These are phyloP conservation scores for Trichoderma sp. DNA, from an alignment of 2,329 filamentous ascomycete genomes.

Conservation along the genomic window DNA sequence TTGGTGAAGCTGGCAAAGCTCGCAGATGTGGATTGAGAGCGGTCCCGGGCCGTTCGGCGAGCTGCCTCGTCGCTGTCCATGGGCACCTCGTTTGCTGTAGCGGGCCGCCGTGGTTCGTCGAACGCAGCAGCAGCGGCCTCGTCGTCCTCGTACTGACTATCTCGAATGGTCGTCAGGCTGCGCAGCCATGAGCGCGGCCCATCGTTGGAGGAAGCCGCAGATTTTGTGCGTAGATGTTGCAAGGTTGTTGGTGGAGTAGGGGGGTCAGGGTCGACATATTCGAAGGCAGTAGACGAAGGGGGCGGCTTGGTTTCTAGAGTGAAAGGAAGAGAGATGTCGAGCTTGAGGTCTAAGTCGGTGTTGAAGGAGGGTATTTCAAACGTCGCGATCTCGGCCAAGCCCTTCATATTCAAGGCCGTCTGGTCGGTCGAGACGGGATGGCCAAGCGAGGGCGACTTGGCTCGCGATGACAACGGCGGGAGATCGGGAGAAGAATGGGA, in stretches of 20 bases:
- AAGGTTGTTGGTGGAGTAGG: not conserved
- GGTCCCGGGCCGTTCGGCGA: slow-evolving; percentile 33
- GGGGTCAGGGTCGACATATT: slow-evolving; percentile 19
- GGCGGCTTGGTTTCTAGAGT: not conserved
- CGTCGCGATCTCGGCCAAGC: slow-evolving; percentile 31
- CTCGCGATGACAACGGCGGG: slow-evolving; percentile 30
- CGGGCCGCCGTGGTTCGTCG: slow-evolving; percentile 25
- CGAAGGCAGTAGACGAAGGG: not conserved
- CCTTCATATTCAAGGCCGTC: slow-evolving; percentile 5
- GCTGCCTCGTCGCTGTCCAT: slow-evolving; percentile 23
- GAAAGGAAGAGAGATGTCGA: slow-evolving; percentile 43
- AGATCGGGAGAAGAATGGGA: slow-evolving; percentile 37
- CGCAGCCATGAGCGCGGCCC: slow-evolving; percentile 53
- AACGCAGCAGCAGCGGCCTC: not conserved
- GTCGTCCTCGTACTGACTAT: slow-evolving; percentile 23
- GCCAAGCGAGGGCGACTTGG: slow-evolving; percentile 24
- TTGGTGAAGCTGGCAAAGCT: slow-evolving; percentile 51
- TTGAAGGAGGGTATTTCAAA: slow-evolving; percentile 55
- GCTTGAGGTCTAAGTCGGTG: slow-evolving; percentile 46
- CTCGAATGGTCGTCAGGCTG: slow-evolving; percentile 40
- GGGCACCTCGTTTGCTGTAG: slow-evolving; percentile 22
- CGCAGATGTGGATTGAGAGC: slow-evolving; percentile 40
- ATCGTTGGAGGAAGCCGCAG: slow-evolving; percentile 47
- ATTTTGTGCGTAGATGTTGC: slow-evolving; percentile 22
- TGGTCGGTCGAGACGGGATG: not conserved